Base-by-base conservation (phyloP, 2,329 filamentous ascomycete genomes). In the Chrysosporium keratinophilum region DNA sequence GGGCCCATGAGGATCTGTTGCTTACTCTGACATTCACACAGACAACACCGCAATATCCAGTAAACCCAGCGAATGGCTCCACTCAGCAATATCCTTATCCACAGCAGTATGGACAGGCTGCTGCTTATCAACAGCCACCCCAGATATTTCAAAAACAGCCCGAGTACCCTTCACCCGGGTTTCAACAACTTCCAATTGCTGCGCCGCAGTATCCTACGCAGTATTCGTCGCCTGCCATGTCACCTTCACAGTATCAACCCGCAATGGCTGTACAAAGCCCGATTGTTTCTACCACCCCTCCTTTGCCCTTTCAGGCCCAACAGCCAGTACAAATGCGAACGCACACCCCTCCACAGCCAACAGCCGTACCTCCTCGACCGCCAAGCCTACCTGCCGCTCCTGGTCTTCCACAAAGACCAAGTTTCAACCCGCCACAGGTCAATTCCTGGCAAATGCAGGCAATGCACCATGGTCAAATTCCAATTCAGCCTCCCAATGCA, bases 381-480 rank as follows among this genome's bases (percentile, higher is more conserved):
- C 51, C 56, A 50, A 79, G 76, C 62, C 67, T 80, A 46, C 78
- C 78, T n/a, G 64, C 72, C 47, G 75, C 76, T 12, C 74, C 78
- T 19, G 78, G 79, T 54, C 73, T 84, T 42, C 81, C 81, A 2
- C 78, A 82, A 58, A 74, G 81, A 50, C 81, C 81, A 14, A 71
- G 75, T 10, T 80, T 83, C 62, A 75, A 73, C 56, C 75, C 76
- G 14, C 76, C 77, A 28, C 71, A 71, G 53, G 70, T 78, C 56
- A 78, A 76, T 60, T 71, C 74, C 42, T 75, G 74, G 55, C 74
- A 78, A 57, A 72, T 81, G 71, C 76, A 79, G 58, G 76, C 78
- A 62, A 72, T 81, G 69, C 78, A 81, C 63, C 70, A 76, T 70
- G 76, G 76, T 61, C 62, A 69, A 57, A 67, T 75, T 45, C 64